phyloP scores from a whole-genome alignment of 2,329 filamentous ascomycete species.

The Cladosporium sp. region DNA sequence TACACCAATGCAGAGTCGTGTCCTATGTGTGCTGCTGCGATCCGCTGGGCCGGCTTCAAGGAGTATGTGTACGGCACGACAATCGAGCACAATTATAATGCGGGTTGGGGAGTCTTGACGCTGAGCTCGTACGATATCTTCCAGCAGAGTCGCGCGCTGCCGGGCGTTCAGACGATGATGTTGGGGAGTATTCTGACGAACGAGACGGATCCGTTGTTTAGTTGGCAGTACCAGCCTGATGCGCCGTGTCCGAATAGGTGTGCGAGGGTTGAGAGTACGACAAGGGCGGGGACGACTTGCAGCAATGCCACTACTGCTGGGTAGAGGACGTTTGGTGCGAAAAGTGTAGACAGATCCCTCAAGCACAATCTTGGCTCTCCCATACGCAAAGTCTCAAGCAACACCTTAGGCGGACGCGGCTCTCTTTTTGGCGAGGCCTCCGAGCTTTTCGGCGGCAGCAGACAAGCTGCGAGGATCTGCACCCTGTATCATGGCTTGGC shows the following conservation, averaged over 20 bases:
- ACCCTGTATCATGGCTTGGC: constrained; percentile 59
- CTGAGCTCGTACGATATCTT: background rate
- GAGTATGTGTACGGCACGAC: constrained; percentile 54
- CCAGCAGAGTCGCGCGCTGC: background rate
- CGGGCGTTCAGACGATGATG: background rate
- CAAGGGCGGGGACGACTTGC: constrained; percentile 1
- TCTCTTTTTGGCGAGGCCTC: constrained; percentile 51
- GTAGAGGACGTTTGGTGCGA: background rate
- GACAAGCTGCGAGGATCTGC: constrained; percentile 64
- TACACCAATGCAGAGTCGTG: constrained; percentile 58
- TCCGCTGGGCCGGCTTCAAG: constrained; percentile 52
- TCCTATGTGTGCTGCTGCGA: constrained; percentile 56
- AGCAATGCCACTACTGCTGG: constrained; percentile 1
- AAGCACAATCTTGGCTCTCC: background rate
- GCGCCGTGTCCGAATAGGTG: constrained; percentile 37
- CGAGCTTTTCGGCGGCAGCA: constrained; percentile 48
- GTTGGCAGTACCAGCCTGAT: constrained; percentile 22
- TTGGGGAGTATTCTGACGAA: background rate
- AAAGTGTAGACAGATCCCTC: constrained; percentile 1
- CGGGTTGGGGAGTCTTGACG: background rate
- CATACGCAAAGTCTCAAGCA: constrained; percentile 1
- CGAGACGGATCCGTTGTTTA: constrained; percentile 1
- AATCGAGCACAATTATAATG: constrained; percentile 31
- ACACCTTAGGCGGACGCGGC: constrained; percentile 14
- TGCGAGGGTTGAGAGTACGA: constrained; percentile 15